These are phyloP conservation scores for Candida tetrigidarum DNA, from an alignment of 1,139 yeast species.

Conservation along the genomic window DNA sequence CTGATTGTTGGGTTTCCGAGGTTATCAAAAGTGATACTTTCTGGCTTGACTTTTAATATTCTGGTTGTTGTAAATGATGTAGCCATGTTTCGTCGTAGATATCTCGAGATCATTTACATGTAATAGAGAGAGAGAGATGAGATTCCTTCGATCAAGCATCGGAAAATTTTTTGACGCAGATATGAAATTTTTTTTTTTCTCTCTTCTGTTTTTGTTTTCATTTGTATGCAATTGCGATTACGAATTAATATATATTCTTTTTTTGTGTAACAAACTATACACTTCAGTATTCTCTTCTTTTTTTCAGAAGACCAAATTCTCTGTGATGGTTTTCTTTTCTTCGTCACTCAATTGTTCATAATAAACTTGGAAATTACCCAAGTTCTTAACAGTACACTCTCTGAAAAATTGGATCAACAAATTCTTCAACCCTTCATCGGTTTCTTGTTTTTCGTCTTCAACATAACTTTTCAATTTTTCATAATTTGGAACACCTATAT, in stretches of 20 bases:
- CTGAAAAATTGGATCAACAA: constrained; percentile 65
- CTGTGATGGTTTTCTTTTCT: constrained; percentile 61
- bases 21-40: constrained; percentile 30
- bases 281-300: neutral
- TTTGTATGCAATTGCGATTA: too few relatives aligned
- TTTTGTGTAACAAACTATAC: too few relatives aligned
- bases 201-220: neutral
- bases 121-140: neutral
- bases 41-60: constrained; percentile 35
- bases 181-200: neutral
- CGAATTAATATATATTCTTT: too few relatives aligned
- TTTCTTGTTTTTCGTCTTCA: constrained; percentile 48
- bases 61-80: constrained; percentile 25
- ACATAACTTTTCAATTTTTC: constrained; percentile 60
- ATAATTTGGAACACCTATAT: constrained; percentile 61
- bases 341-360: constrained; percentile 56
- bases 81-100: constrained; percentile 3
- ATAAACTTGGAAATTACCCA: constrained; percentile 56
- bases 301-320: constrained; percentile 34
- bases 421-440: constrained; percentile 46
- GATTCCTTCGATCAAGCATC: neutral
- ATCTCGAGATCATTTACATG: neutral
- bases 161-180: neutral
- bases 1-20: constrained; percentile 43
- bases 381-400: constrained; percentile 58